Conservation (phyloP, 2,329 filamentous ascomycete species). For the Coleophoma eucalyptorum region DNA sequence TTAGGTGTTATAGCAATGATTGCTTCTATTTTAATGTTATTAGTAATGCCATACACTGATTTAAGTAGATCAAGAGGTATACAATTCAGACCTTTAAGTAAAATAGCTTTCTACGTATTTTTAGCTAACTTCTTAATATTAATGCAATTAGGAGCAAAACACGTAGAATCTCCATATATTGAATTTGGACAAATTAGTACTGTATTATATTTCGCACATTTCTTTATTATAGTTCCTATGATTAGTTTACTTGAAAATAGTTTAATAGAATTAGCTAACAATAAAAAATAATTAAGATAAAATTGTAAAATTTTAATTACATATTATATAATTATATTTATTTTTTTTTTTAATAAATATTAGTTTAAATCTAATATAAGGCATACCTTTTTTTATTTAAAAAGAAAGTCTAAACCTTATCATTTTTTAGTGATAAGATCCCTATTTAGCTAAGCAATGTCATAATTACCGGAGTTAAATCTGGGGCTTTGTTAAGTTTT, state of each 20-base stretch:
- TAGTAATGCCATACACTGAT: no score
- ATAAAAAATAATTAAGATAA: not conserved
- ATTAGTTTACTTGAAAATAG: constrained; percentile 15
- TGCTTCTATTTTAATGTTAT: no score
- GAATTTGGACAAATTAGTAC: constrained; percentile 14
- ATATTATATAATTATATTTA: not conserved
- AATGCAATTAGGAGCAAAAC: not conserved
- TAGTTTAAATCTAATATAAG: no score
- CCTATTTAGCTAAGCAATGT: no score
- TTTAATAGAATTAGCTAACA: constrained; percentile 9
- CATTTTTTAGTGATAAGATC: no score
- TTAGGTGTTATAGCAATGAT: no score
- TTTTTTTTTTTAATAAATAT: constrained; percentile 13
- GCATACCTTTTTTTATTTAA: no score
- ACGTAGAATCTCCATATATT: constrained; percentile 6
- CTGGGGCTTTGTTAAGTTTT: no score
- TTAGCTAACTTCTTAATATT: no score
- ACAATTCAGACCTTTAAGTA: not conserved
- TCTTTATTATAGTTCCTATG: constrained; percentile 12
- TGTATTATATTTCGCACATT: constrained; percentile 12
- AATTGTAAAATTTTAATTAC: not conserved
- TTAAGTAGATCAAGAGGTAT: no score
- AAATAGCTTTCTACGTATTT: not conserved
- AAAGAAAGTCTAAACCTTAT: no score
- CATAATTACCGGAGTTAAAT: no score